Conservation (phyloP, 192 early-diverging fungal genomes). For the Umbelopsis sp. region DNA sequence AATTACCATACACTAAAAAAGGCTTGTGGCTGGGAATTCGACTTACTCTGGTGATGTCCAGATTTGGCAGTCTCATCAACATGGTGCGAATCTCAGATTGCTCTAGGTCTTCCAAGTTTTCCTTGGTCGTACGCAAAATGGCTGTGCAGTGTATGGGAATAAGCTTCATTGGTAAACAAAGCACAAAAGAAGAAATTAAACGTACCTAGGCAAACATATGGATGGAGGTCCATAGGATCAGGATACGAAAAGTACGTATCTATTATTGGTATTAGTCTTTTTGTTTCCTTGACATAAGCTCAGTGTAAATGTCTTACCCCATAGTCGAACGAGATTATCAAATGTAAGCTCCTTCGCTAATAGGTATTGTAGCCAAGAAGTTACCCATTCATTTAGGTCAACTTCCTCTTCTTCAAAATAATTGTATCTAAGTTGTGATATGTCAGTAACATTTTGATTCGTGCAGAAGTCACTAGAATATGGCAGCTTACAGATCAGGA, state of each 20-base stretch:
- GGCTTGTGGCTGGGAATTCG: not conserved
- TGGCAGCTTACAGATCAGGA: slow-evolving; percentile 75
- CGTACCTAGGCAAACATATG: slow-evolving; percentile 79
- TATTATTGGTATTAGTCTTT: slow-evolving; percentile 12
- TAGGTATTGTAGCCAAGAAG: slow-evolving; percentile 82
- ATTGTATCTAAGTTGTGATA: slow-evolving; percentile 51
- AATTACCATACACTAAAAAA: not conserved
- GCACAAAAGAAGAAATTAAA: not conserved
- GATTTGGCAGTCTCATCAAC: slow-evolving; percentile 73
- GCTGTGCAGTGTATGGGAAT: slow-evolving; percentile 43
- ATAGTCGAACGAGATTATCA: slow-evolving; percentile 76
- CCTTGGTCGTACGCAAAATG: slow-evolving; percentile 74
- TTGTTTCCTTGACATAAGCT: not conserved
- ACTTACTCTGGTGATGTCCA: slow-evolving; percentile 68
- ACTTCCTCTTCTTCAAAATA: slow-evolving; percentile 97
- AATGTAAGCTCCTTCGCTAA: slow-evolving; percentile 84
- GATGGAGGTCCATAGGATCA: slow-evolving; percentile 79
- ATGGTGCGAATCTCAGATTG: slow-evolving; percentile 88
- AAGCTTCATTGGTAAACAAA: not conserved
- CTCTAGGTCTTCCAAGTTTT: slow-evolving; percentile 87
- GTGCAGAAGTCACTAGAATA: slow-evolving; percentile 29
- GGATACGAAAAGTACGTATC: slow-evolving; percentile 85
- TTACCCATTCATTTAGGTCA: slow-evolving; percentile 83
- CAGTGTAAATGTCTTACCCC: slow-evolving; percentile 48
- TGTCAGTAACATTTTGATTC: not conserved